Conservation (phyloP, 2,329 filamentous ascomycete species). For the Escovopsis sp. region DNA sequence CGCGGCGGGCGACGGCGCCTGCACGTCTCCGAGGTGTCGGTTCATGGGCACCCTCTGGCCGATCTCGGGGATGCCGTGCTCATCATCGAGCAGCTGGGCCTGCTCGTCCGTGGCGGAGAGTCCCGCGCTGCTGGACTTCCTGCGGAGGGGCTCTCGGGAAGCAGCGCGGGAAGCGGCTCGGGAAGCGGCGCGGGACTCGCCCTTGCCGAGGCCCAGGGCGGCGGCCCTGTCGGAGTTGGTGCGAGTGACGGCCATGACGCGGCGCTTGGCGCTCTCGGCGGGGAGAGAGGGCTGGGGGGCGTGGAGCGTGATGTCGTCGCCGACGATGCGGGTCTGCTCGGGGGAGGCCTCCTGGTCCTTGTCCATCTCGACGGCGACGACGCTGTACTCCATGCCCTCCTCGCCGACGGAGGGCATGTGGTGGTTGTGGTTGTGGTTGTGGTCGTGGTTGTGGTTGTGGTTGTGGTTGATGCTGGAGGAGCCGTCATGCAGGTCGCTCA, state of each 20-base stretch:
- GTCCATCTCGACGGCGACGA: slow-evolving; percentile 27
- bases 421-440: too few relatives aligned
- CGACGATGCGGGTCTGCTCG: slow-evolving; percentile 63
- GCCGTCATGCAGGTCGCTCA: slow-evolving; percentile 36
- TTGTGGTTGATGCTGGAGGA: too few relatives aligned
- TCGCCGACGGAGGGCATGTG: slow-evolving; percentile 73
- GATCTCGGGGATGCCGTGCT: slow-evolving; percentile 83
- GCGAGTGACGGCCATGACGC: slow-evolving; percentile 70
- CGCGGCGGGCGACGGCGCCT: slow-evolving; percentile 75
- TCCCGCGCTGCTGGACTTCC: slow-evolving; percentile 47
- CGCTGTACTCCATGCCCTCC: slow-evolving; percentile 79
- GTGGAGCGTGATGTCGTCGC: slow-evolving; percentile 69
- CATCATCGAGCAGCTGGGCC: slow-evolving; percentile 44
- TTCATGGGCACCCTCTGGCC: slow-evolving; percentile 90
- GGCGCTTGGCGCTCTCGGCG: slow-evolving; percentile 63
- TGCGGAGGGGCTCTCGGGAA: slow-evolving; percentile 38
- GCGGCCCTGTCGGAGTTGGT: slow-evolving; percentile 83
- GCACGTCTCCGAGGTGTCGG: slow-evolving; percentile 81
- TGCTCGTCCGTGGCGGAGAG: slow-evolving; percentile 36
- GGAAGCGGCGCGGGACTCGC: slow-evolving; percentile 32
- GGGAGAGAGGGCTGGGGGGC: slow-evolving; percentile 81
- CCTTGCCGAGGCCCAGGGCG: slow-evolving; percentile 66
- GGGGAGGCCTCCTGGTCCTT: slow-evolving; percentile 26
- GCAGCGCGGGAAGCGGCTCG: slow-evolving; percentile 24
- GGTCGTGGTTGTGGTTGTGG: too few relatives aligned